phyloP scores from a whole-genome alignment of 306 rosid genomes.

The Quillaja saponaria region DNA sequence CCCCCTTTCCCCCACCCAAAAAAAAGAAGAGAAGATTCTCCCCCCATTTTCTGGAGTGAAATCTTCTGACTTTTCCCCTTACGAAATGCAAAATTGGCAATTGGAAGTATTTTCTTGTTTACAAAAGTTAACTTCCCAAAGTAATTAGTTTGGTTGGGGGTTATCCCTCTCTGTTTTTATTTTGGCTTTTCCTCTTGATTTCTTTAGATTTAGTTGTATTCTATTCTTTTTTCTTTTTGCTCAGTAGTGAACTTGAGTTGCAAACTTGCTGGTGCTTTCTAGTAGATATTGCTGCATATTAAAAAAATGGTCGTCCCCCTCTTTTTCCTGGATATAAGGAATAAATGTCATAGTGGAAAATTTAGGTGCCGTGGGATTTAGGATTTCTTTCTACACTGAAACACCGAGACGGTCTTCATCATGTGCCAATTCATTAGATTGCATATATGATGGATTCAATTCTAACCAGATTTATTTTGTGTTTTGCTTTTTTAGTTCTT shows the following conservation, averaged over 20 bases:
- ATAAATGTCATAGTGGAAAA: too few relatives aligned
- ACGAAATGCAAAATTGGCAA: neutral
- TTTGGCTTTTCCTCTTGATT: too few relatives aligned
- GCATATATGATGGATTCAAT: neutral
- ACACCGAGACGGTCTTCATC: conserved; percentile 1
- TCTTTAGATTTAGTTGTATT: too few relatives aligned
- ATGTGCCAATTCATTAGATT: neutral
- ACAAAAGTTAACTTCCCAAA: neutral
- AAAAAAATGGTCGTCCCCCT: too few relatives aligned
- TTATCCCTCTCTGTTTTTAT: too few relatives aligned
- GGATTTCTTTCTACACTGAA: neutral
- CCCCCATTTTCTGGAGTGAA: conserved; percentile 10
- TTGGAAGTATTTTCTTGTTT: neutral
- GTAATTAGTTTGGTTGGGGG: too few relatives aligned
- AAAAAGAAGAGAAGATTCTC: neutral
- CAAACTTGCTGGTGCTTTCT: too few relatives aligned
- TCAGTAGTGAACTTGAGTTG: too few relatives aligned
- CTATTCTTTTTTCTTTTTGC: too few relatives aligned
- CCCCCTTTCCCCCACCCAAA: too few relatives aligned
- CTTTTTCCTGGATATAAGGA: too few relatives aligned
- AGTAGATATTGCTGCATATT: too few relatives aligned
- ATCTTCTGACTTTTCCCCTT: neutral
- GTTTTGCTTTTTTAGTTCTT: conserved; percentile 56
- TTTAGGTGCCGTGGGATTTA: neutral
- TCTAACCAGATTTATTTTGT: conserved; percentile 6